Conservation (phyloP, 495 filamentous ascomycete genomes). For the Halenospora varia region DNA sequence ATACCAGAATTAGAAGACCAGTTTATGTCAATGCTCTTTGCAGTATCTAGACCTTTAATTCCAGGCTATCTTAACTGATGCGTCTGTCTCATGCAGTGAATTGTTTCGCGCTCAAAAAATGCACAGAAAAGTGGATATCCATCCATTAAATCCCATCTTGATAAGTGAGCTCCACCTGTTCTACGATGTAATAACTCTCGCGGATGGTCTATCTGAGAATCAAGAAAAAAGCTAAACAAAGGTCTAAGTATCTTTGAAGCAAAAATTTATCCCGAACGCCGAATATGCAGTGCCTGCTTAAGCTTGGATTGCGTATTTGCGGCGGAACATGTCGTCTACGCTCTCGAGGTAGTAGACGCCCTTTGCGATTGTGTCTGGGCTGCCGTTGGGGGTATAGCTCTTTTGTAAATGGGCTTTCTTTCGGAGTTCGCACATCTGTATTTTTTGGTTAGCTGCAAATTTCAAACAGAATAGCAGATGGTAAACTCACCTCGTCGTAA, state of each 20-base stretch:
- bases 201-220: constrained; percentile 13
- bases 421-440: constrained; percentile 85
- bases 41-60: neutral
- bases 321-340: constrained; percentile 94
- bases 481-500: constrained; percentile 59
- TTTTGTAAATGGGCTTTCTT: constrained; percentile 95
- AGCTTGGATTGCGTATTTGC: constrained; percentile 82
- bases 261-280: constrained; percentile 3
- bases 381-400: constrained; percentile 75
- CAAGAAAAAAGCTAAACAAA: neutral
- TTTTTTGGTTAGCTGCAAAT: constrained; percentile 16
- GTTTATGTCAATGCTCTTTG: too few relatives aligned
- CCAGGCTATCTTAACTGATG: too few relatives aligned
- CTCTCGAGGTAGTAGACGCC: constrained; percentile 87
- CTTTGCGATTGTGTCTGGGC: constrained; percentile 66
- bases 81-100: too few relatives aligned
- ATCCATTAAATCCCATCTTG: constrained; percentile 7
- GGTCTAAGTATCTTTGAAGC: neutral
- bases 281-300: constrained; percentile 40
- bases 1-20: too few relatives aligned
- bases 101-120: neutral
- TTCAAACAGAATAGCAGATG: neutral
- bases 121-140: neutral
- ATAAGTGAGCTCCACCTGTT: neutral
- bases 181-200: neutral